Percentiles rank a stretch among this genome's conserved stretches.
Evolutionary conservation across 2,329 filamentous ascomycete species (phyloP).

Genomic region (Neonectria faginata): DNA sequence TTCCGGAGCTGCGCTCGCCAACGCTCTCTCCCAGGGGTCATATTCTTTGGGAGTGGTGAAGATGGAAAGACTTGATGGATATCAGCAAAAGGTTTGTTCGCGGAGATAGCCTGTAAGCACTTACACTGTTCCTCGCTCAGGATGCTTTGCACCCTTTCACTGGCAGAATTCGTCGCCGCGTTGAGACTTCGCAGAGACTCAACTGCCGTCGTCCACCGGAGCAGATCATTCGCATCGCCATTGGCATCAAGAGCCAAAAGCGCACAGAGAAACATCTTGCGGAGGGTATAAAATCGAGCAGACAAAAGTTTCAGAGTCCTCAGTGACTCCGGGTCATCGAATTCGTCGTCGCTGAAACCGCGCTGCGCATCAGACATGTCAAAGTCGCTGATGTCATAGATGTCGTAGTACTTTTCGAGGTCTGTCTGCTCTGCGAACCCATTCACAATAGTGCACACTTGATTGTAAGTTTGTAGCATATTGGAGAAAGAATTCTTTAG

Average conservation of each 20-base stretch:
- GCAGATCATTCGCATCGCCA: constrained; percentile 79
- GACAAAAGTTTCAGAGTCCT: constrained; percentile 85
- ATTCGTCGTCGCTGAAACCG: constrained; percentile 73
- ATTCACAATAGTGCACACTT: constrained; percentile 76
- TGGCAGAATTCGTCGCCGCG: constrained; percentile 69
- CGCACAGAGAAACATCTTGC: constrained; percentile 90
- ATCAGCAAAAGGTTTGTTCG: constrained; percentile 28
- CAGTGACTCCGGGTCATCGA: constrained; percentile 82
- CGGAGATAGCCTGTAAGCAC: constrained; percentile 45
- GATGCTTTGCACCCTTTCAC: constrained; percentile 74
- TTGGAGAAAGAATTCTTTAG: constrained; percentile 77
- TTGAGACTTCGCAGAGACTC: constrained; percentile 79
- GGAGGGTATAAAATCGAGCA: constrained; percentile 81
- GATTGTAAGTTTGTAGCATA: constrained; percentile 77
- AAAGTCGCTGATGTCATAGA: constrained; percentile 81
- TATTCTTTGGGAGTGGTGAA: constrained; percentile 68
- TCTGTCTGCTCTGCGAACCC: constrained; percentile 82
- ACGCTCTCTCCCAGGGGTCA: constrained; percentile 82
- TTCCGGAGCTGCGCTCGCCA: constrained; percentile 90
- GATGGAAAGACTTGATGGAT: constrained; percentile 60
- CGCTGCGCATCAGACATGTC: constrained; percentile 78
- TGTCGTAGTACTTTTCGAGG: constrained; percentile 91
- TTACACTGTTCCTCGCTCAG: constrained; percentile 84
- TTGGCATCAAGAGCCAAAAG: constrained; percentile 87
- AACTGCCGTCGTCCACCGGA: constrained; percentile 81